Conservation (phyloP, 2,329 filamentous ascomycete genomes). For the Berkeleyomyces basicola region DNA sequence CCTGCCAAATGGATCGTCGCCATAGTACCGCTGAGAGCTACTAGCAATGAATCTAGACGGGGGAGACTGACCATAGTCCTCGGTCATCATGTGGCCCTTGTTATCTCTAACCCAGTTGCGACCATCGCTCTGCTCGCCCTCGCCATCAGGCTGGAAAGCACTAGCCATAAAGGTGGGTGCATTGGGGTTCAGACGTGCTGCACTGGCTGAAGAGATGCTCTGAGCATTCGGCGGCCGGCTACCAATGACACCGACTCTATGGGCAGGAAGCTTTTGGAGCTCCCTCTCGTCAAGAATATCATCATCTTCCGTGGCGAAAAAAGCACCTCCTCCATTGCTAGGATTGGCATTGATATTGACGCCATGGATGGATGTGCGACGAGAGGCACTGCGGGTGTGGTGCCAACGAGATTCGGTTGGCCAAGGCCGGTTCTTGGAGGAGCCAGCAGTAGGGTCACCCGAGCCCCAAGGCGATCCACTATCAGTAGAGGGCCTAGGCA, state of each 20-base stretch:
- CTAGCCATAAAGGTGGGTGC: constrained; percentile 74
- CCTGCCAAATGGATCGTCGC: constrained; percentile 18
- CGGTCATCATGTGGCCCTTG: constrained; percentile 23
- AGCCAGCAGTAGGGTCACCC: constrained; percentile 26
- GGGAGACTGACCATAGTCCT: constrained; percentile 16
- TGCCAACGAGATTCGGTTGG: constrained; percentile 38
- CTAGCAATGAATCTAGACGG: not conserved
- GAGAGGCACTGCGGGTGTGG: constrained; percentile 49
- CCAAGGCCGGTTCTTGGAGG: constrained; percentile 47
- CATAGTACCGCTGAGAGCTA: not conserved
- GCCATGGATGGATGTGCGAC: constrained; percentile 66
- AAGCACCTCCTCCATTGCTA: not conserved
- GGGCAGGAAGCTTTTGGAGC: constrained; percentile 35
- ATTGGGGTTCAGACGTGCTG: constrained; percentile 61
- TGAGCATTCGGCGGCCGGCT: constrained; percentile 41
- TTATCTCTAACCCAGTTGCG: constrained; percentile 20
- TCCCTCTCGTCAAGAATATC: constrained; percentile 45
- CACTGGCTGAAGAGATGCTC: constrained; percentile 32
- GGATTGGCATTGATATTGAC: constrained; percentile 42
- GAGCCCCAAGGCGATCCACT: constrained; percentile 59
- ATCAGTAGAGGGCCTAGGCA: constrained; percentile 65
- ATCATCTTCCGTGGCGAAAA: constrained; percentile 41
- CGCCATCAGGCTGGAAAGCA: constrained; percentile 36
- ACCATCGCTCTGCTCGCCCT: constrained; percentile 16
- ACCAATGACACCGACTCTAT: constrained; percentile 54